Evolutionary conservation across 129 eudicot genomes (phyloP).

Genomic region (Flaveria trinervia): DNA sequence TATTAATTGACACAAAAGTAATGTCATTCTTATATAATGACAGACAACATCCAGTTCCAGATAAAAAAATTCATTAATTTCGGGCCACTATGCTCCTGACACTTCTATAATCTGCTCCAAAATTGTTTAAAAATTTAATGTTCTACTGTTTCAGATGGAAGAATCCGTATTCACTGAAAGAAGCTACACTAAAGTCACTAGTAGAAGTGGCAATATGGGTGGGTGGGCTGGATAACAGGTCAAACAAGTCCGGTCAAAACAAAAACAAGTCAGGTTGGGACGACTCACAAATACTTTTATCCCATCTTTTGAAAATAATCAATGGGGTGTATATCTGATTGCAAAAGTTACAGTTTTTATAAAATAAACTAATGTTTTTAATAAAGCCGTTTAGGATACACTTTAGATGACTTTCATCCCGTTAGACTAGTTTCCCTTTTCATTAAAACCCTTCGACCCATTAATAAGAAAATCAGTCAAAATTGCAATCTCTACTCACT

Average conservation of each 20-base stretch:
- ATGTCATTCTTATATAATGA: background rate
- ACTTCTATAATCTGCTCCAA: conserved; percentile 8
- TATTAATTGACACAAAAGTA: conserved; percentile 21
- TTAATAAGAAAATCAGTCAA: too few relatives aligned
- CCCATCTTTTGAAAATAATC: background rate
- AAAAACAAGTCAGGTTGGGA: background rate
- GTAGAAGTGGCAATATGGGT: background rate
- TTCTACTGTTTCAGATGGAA: background rate
- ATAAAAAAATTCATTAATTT: background rate
- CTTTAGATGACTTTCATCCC: too few relatives aligned
- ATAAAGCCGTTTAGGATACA: background rate
- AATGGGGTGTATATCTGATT: background rate
- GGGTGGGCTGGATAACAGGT: background rate
- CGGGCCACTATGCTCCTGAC: conserved; percentile 14
- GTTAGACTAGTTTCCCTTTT: too few relatives aligned
- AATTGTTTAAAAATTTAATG: conserved; percentile 5
- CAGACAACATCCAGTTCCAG: background rate
- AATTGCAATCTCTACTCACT: background rate
- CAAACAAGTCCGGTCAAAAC: background rate
- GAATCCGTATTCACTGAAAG: background rate
- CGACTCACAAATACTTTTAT: background rate
- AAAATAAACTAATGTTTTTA: background rate
- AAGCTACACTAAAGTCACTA: conserved; percentile 8
- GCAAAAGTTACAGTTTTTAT: background rate
- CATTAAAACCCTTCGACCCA: too few relatives aligned